Evolutionary conservation across 2,329 filamentous ascomycete species (phyloP).

Genomic region (Exophiala sp.): DNA sequence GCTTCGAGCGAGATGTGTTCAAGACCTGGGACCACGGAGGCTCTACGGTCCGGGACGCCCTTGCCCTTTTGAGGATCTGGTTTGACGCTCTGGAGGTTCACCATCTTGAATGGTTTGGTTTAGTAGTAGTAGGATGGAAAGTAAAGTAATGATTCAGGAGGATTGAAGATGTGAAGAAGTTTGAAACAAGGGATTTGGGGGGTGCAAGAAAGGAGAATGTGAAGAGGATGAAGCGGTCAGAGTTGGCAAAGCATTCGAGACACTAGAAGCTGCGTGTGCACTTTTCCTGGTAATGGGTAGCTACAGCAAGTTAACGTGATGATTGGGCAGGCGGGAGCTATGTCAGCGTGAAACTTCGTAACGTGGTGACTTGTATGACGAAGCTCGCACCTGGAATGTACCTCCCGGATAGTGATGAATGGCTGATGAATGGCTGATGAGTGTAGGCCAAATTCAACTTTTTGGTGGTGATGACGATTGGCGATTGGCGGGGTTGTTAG

Average conservation of each 20-base stretch:
- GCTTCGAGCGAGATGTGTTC: constrained; percentile 40
- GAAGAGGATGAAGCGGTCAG: background rate
- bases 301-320: background rate
- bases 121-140: background rate
- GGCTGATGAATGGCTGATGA: constrained; percentile 12
- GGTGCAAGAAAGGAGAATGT: background rate
- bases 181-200: background rate
- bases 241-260: background rate
- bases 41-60: constrained; percentile 6
- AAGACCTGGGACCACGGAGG: constrained; percentile 27
- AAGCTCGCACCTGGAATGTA: constrained; percentile 1
- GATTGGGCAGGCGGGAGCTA: constrained; percentile 8
- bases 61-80: constrained; percentile 29
- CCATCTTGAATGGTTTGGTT: constrained; percentile 33
- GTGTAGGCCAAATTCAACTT: background rate
- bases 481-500: background rate
- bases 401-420: constrained; percentile 1
- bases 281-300: constrained; percentile 2
- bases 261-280: background rate
- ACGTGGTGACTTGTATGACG: constrained; percentile 7
- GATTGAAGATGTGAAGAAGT: background rate
- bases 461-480: constrained; percentile 1
- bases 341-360: background rate
- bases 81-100: constrained; percentile 40
- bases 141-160: constrained; percentile 6